Conservation (phyloP, 1,284 basidiomycete species). For the Trichosporon asahii region DNA sequence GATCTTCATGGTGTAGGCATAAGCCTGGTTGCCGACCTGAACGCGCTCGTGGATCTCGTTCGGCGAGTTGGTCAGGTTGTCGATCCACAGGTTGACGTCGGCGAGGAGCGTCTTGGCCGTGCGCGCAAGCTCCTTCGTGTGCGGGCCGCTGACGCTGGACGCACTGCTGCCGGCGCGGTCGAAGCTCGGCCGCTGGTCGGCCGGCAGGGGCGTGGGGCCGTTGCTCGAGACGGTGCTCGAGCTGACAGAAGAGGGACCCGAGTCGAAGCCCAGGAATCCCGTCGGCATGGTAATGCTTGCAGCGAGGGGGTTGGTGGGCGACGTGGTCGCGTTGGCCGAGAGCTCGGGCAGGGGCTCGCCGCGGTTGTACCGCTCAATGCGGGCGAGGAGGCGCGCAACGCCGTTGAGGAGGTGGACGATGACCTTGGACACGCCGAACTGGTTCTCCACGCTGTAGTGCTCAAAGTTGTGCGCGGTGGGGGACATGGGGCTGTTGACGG, state of each 20-base stretch:
- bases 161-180: neutral
- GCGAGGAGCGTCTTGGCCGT: slow-evolving; percentile 42
- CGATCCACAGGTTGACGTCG: slow-evolving; percentile 51
- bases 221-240: slow-evolving; percentile 9
- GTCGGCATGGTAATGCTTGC: neutral
- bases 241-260: slow-evolving; percentile 7
- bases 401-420: slow-evolving; percentile 47
- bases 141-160: neutral
- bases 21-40: slow-evolving; percentile 51
- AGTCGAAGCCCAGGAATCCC: neutral
- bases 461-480: slow-evolving; percentile 44
- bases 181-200: neutral
- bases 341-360: slow-evolving; percentile 29
- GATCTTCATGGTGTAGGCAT: slow-evolving; percentile 54
- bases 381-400: slow-evolving; percentile 37
- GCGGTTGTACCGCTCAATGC: slow-evolving; percentile 24
- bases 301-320: slow-evolving; percentile 39
- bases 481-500: neutral
- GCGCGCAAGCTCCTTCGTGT: slow-evolving; percentile 17
- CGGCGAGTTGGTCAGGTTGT: slow-evolving; percentile 37
- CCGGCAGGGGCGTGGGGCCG: neutral
- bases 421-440: slow-evolving; percentile 54
- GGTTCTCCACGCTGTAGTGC: slow-evolving; percentile 55
- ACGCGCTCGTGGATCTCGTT: slow-evolving; percentile 49
- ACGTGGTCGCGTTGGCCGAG: slow-evolving; percentile 10